Base-by-base conservation (phyloP, 208 protist genomes). In the Crithidia mellificae region DNA sequence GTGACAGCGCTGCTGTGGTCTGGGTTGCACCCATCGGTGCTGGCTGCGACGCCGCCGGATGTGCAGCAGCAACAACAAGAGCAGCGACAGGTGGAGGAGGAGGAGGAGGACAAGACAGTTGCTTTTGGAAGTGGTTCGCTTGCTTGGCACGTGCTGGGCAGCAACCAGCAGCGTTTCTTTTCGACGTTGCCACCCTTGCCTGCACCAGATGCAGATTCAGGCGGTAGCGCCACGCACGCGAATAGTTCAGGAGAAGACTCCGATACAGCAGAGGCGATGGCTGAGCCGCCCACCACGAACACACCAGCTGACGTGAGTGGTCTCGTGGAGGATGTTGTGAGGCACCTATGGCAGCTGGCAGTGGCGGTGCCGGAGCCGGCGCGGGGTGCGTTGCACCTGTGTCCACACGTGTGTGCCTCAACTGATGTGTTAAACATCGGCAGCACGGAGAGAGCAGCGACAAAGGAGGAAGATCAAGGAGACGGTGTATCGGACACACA, bases 101-200 rank as follows among this genome's bases (percentile, higher is more conserved):
- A 29, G 17, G 36, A 15, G 25, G 11, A 46, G 9, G 30, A 63
- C 12, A 25, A 38, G 1, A 32, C 27, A 27, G 0, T 38, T 25
- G 32, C 72, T 61, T 90, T 84, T 66, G 87, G 84, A 19, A 74
- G 74, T 30, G 83, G 84, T n/a, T 93, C 87, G 7, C 77, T 88
- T 24, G 87, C 84, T 8, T 93, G 84, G 84, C 43, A 57, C n/a
- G 71, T 88, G 6, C 64, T 92, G 52, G 49, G 71, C 8, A 55
- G 74, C 49, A 74, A 90, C 36, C 81, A 67, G 46, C 34, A 7
- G 9, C 66, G 27, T 11, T 68, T 84, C 22, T 59, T 82, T 27
- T 41, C 59, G 1, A 58, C 29, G 17, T n/a, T 39, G 29, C 53
- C 29, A 24, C 51, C 17, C 6, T 19, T 38, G 15, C 6, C 53